Evolutionary conservation across 2,329 filamentous ascomycete genomes (phyloP).

Genomic region (Aphanoascus verrucosus): DNA sequence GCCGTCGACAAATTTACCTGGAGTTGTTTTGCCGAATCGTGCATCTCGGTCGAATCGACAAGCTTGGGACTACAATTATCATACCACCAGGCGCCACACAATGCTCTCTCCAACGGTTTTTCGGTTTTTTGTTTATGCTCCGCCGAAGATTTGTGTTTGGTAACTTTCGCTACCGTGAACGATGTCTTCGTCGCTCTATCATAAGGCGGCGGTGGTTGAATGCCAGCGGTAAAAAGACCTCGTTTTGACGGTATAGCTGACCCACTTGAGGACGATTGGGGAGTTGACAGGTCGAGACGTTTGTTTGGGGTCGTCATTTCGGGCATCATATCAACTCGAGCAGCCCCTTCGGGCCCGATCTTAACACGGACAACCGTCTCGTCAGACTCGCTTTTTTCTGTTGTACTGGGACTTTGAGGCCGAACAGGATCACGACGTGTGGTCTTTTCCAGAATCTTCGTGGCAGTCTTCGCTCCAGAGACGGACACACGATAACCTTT

Average conservation of each 20-base stretch:
- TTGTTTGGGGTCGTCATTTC: neutral
- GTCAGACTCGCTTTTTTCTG: slow-evolving; percentile 1
- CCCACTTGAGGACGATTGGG: neutral
- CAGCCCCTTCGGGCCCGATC: slow-evolving; percentile 19
- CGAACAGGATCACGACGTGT: neutral
- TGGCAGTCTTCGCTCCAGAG: slow-evolving; percentile 11
- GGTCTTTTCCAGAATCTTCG: slow-evolving; percentile 12
- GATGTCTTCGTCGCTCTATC: neutral
- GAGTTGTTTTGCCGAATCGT: slow-evolving; percentile 13
- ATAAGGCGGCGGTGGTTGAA: neutral
- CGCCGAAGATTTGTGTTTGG: neutral
- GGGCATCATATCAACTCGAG: slow-evolving; percentile 12
- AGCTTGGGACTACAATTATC: neutral
- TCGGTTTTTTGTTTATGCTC: neutral
- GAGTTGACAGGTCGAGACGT: neutral
- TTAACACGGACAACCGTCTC: slow-evolving; percentile 18
- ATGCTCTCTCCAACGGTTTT: slow-evolving; percentile 13
- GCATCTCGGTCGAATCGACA: neutral
- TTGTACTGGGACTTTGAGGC: neutral
- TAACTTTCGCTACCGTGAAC: neutral
- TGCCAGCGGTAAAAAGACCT: neutral
- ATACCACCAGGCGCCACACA: slow-evolving; percentile 17
- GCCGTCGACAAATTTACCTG: slow-evolving; percentile 15
- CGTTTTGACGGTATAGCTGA: neutral
- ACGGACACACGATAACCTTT: neutral